Evolutionary conservation across 2,329 filamentous ascomycete species (phyloP), one percentile per base, ranked within the genome.

Genomic region (Calcarisporium arbuscula): DNA sequence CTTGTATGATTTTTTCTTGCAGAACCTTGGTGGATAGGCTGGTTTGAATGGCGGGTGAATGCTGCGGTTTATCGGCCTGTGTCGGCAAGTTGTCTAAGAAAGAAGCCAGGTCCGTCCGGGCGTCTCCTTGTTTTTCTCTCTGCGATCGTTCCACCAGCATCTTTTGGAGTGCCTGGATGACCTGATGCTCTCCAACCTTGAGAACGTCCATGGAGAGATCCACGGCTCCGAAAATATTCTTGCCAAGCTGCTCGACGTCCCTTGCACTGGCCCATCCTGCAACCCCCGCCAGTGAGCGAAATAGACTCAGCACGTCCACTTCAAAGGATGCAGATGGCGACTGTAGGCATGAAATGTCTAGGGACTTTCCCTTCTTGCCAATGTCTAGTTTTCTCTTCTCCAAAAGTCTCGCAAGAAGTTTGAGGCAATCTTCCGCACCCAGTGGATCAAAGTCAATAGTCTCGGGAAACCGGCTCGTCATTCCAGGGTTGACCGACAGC

Each of bases 391-490:
- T 57, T 9, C 46, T 43, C 2, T 60, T 44, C 1, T 49, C 17
- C 1, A 84, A 46, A 3, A 74, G 54, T 1, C 50, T 38, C 0
- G 25, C 35, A 5, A 71, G 32, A 0, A 61, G 20, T 0, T 47
- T 17, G 15, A 56, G 43, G 39, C 73, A 77, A 5, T 70, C 52
- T 0, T 48, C 34, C 0, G 67, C 50, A 0, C 45, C 44, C 10
- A 81, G 49, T 3, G 61, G 46, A 0, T 60, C 51, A 50, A 85
- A 86, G 17, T 70, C 54, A 2, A 85, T 51, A 0, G 67, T 62
- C 22, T 81, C 77, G 0, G 77, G 73, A 45, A 86, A 86, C 0
- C 81, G 70, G 25, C 74, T 80, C 0, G 71, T 72, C 12, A 86
- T 56, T 0, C 80, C 81, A 0, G 72, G 66, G 41, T 85, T 85